Conservation (phyloP, 2,329 filamentous ascomycete species). For the Talaromyces sp. region DNA sequence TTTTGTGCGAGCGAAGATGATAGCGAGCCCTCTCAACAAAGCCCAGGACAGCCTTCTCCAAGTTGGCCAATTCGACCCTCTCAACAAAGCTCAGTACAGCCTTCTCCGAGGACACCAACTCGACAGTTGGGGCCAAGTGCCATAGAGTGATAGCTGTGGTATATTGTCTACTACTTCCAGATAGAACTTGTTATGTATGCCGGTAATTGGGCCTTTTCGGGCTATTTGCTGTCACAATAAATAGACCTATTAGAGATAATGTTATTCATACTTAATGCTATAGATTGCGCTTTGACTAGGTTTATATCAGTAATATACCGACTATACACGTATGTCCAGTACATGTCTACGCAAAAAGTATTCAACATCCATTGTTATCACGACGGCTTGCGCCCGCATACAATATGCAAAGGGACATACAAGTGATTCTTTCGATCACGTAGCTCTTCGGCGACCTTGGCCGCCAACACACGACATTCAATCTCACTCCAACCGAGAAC, state of each 20-base stretch:
- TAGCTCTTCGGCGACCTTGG: constrained; percentile 25
- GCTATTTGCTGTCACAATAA: neutral
- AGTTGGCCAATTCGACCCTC: neutral
- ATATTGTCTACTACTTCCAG: neutral
- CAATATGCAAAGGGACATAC: constrained; percentile 15
- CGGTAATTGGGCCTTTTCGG: neutral
- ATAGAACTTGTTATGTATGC: neutral
- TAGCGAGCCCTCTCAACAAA: neutral
- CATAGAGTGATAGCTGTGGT: neutral
- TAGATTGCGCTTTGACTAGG: neutral
- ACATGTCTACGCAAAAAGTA: neutral
- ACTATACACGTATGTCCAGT: too few relatives aligned
- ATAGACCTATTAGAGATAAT: neutral
- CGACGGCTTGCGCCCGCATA: constrained; percentile 16
- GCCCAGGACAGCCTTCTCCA: neutral
- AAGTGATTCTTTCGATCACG: constrained; percentile 23
- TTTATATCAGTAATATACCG: neutral
- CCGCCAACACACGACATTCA: constrained; percentile 25
- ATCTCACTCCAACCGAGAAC: constrained; percentile 21
- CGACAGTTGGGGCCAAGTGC: neutral
- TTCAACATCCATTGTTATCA: constrained; percentile 5
- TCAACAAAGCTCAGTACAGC: too few relatives aligned
- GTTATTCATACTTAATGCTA: neutral
- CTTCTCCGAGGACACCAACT: neutral
- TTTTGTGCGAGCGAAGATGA: neutral